Evolutionary conservation across 176 grass and related monocot species (phyloP), one percentile per base, ranked within the genome.

Genomic region (Saccharum officinarum): DNA sequence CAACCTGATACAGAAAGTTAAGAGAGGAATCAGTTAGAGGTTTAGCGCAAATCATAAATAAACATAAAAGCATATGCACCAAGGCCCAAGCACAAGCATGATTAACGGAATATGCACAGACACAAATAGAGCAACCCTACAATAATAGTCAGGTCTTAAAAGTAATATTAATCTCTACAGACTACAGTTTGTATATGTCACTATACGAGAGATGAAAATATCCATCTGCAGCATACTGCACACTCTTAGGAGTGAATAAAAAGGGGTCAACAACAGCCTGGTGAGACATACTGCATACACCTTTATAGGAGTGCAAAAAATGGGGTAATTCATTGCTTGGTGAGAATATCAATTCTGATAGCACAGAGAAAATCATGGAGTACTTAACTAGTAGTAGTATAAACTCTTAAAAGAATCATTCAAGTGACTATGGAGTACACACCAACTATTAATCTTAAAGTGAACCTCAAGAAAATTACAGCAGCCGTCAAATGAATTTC

Each of bases 1-100:
- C 97, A 78, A 99, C 95, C 95, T 98, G 75, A 86, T 61, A 64
- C 45, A 89, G 20, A 66, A 78, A 55, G 59, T 83, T 63, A 55
- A 76, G 6, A 85, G 34, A 17, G 33, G 22, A 73, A 75, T 90
- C 10, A 69, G 63, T 75, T 89, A 47, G 55, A 37, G 65, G 66
- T 62, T 75, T 15, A 46, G 22, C 12, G 52, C 28, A 84, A 76
- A 67, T 12, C 30, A 74, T 20, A 54, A 62, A 64, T 25, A 60
- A 59, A 59, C 38, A 77, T 37, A 75, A 50, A 50, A 72, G 2
- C 17, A 69, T 44, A 26, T 41, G 47, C 22, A 77, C 18, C 15
- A 62, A 62, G 3, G 20, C 59, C 59, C 22, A 69, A 61, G 20
- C 41, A 75, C 44, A 12, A 86, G 50, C 7, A 67, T 18, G 7